Percentiles rank a stretch among this genome's conserved stretches.
phyloP scores from a whole-genome alignment of 805 yeast species.

The Saccharomyces cerevisiae region DNA sequence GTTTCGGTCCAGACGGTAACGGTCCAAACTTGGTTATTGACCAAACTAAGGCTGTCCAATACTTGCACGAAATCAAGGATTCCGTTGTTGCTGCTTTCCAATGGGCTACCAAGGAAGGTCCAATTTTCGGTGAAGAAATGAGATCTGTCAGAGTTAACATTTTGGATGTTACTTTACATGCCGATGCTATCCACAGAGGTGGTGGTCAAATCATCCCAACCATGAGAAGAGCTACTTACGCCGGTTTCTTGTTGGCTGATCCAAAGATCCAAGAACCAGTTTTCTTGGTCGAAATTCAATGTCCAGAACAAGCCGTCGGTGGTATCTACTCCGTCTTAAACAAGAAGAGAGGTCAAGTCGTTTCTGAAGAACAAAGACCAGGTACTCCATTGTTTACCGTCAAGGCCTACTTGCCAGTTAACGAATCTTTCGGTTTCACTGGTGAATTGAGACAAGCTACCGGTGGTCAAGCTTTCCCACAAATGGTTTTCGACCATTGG shows the following conservation, averaged over 20 bases:
- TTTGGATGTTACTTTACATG: slow-evolving; percentile 96
- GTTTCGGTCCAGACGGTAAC: slow-evolving; percentile 99
- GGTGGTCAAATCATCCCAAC: slow-evolving; percentile 99
- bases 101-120: slow-evolving; percentile 99
- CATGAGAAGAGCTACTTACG: slow-evolving; percentile 98
- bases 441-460: slow-evolving; percentile 99
- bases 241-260: slow-evolving; percentile 93
- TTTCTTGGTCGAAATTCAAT: slow-evolving; percentile 96
- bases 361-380: slow-evolving; percentile 99
- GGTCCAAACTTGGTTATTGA: slow-evolving; percentile 98
- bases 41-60: slow-evolving; percentile 99
- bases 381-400: slow-evolving; percentile 99
- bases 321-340: slow-evolving; percentile 98
- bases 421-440: slow-evolving; percentile 99
- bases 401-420: slow-evolving; percentile 98
- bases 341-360: slow-evolving; percentile 98
- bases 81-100: slow-evolving; percentile 99
- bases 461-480: slow-evolving; percentile 99
- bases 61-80: slow-evolving; percentile 96
- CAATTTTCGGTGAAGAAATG: slow-evolving; percentile 89
- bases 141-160: slow-evolving; percentile 96
- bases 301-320: slow-evolving; percentile 98
- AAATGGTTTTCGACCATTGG: slow-evolving; percentile 99
- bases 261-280: slow-evolving; percentile 99
- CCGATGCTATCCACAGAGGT: slow-evolving; percentile 99